Conservation (phyloP, 805 yeast genomes). For the Myxozyma vanderwaltii region DNA sequence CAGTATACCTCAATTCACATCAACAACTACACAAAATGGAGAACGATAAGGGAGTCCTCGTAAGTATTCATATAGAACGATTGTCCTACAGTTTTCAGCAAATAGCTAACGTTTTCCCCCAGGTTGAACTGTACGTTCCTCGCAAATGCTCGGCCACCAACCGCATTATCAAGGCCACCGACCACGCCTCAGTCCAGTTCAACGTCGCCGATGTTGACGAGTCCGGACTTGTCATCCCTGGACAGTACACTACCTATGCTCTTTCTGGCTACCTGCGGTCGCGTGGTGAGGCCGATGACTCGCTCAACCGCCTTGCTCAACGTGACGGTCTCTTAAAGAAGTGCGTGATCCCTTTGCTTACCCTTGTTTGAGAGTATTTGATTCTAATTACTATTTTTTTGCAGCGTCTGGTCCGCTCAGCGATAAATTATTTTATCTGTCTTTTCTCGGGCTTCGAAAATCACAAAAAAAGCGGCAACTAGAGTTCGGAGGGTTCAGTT, state of each 20-base stretch:
- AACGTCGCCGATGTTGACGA: constrained; percentile 98
- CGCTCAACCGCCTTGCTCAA: constrained; percentile 98
- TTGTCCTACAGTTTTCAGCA: too few relatives aligned
- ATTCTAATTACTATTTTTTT: constrained; percentile 12
- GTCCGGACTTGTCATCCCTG: constrained; percentile 92
- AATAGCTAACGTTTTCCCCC: constrained; percentile 39
- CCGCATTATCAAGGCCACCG: constrained; percentile 99
- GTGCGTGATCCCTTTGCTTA: constrained; percentile 59
- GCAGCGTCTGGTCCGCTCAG: constrained; percentile 39
- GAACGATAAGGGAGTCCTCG: constrained; percentile 99
- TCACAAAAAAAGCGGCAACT: neutral
- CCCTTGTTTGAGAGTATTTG: constrained; percentile 36
- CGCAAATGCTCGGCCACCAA: constrained; percentile 99
- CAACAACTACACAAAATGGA: constrained; percentile 65
- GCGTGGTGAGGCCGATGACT: constrained; percentile 99
- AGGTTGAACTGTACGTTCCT: constrained; percentile 99
- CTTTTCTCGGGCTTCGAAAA: neutral
- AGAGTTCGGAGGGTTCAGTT: constrained; percentile 4
- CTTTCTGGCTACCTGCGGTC: constrained; percentile 96
- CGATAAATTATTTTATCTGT: constrained; percentile 30
- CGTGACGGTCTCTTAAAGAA: constrained; percentile 96
- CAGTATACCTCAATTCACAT: neutral
- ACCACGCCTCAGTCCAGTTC: constrained; percentile 98
- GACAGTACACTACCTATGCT: constrained; percentile 91
- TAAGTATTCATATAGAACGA: too few relatives aligned